Conservation (phyloP, 2,329 filamentous ascomycete species). For the Fusarium poae region DNA sequence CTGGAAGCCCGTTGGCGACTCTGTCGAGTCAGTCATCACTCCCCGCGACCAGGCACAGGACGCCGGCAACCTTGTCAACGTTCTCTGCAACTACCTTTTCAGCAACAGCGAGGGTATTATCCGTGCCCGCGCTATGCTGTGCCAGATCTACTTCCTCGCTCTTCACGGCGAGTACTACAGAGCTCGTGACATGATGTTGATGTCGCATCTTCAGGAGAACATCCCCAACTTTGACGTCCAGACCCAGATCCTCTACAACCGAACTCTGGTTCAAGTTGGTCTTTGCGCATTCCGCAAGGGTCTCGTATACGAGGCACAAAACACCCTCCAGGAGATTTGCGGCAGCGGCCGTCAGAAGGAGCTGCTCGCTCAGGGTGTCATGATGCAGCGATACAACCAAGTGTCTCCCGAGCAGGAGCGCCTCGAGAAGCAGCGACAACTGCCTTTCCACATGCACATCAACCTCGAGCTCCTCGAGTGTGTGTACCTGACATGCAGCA, state of each 20-base stretch:
- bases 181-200: conserved; percentile 98
- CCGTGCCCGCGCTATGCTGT: conserved; percentile 95
- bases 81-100: conserved; percentile 96
- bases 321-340: conserved; percentile 97
- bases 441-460: conserved; percentile 99
- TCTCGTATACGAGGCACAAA: conserved; percentile 96
- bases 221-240: conserved; percentile 97
- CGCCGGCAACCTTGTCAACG: conserved; percentile 81
- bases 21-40: conserved; percentile 83
- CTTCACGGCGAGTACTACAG: conserved; percentile 98
- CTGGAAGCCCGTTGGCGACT: conserved; percentile 82
- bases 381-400: conserved; percentile 96
- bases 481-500: conserved; percentile 98
- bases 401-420: conserved; percentile 98
- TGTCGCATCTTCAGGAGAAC: conserved; percentile 98
- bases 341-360: conserved; percentile 98
- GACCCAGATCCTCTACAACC: conserved; percentile 98
- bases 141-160: conserved; percentile 98
- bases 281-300: conserved; percentile 98
- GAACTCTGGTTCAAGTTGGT: conserved; percentile 96
- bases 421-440: conserved; percentile 94
- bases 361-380: conserved; percentile 95
- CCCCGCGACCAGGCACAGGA: conserved; percentile 77
- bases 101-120: conserved; percentile 95
- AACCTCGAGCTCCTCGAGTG: conserved; percentile 98